A percentile compares a stretch with the other conserved stretches of the same genome.
These are phyloP conservation scores for Immersiporthe knoxdaviesiana DNA, from an alignment of 2,329 filamentous ascomycete species.

Conservation along the genomic window DNA sequence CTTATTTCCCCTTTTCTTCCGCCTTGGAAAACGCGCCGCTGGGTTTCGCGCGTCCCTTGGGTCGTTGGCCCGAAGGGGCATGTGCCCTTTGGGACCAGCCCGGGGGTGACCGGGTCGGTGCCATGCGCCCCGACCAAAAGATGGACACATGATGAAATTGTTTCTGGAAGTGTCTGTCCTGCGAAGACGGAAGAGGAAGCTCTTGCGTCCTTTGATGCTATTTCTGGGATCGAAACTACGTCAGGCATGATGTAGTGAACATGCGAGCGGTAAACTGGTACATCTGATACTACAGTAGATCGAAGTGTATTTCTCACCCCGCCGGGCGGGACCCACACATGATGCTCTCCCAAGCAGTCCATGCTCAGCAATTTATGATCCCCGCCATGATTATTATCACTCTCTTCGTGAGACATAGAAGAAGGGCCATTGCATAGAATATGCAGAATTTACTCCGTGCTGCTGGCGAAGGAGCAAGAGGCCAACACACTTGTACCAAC, in stretches of 20 bases:
- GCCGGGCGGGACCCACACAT: neutral
- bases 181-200: conserved; percentile 11
- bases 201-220: neutral
- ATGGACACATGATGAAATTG: conserved; percentile 2
- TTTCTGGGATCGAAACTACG: neutral
- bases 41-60: neutral
- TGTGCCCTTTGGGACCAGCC: conserved; percentile 2
- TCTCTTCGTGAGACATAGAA: neutral
- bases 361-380: neutral
- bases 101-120: neutral
- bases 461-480: neutral
- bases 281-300: neutral
- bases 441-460: neutral
- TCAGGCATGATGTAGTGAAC: neutral
- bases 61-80: conserved; percentile 11
- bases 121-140: conserved; percentile 7
- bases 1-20: conserved; percentile 4
- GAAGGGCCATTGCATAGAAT: neutral
- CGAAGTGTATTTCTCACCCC: neutral
- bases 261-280: neutral
- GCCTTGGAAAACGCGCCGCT: neutral
- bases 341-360: neutral
- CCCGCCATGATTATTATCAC: neutral
- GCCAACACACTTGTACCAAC: neutral
- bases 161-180: neutral